phyloP scores from a whole-genome alignment of 108 stramenopile species.

The Nannochloropsis salina region DNA sequence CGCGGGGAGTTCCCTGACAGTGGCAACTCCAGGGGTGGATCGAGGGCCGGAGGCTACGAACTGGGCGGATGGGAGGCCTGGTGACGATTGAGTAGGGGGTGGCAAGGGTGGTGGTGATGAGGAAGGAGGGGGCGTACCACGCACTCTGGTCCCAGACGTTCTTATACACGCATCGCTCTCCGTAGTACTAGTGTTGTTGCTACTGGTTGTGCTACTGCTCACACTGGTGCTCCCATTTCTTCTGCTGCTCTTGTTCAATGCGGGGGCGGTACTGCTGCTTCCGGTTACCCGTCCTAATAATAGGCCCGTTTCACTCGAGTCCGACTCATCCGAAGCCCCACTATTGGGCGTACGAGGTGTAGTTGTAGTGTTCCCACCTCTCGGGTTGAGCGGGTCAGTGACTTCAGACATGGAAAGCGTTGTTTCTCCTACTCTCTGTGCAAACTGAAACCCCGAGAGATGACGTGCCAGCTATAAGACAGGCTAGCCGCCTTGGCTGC shows the following conservation, averaged over 20 bases:
- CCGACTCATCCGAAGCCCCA: not conserved
- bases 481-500: too few species aligned
- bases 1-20: too few species aligned
- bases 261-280: not conserved
- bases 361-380: not conserved
- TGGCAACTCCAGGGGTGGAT: too few species aligned
- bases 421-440: too few species aligned
- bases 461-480: too few species aligned
- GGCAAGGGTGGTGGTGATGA: not conserved
- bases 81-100: not conserved
- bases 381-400: not conserved
- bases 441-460: too few species aligned
- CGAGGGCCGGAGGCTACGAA: too few species aligned
- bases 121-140: not conserved
- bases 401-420: not conserved
- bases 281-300: not conserved
- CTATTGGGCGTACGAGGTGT: not conserved
- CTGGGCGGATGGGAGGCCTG: too few species aligned
- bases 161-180: not conserved
- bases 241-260: not conserved
- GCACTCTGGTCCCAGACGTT: not conserved
- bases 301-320: not conserved
- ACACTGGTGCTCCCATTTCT: not conserved
- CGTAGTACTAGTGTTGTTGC: too few species aligned
- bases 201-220: too few species aligned